Base-by-base conservation (phyloP, 164 flowering plant genomes). In the Macadamia tetraphylla region DNA sequence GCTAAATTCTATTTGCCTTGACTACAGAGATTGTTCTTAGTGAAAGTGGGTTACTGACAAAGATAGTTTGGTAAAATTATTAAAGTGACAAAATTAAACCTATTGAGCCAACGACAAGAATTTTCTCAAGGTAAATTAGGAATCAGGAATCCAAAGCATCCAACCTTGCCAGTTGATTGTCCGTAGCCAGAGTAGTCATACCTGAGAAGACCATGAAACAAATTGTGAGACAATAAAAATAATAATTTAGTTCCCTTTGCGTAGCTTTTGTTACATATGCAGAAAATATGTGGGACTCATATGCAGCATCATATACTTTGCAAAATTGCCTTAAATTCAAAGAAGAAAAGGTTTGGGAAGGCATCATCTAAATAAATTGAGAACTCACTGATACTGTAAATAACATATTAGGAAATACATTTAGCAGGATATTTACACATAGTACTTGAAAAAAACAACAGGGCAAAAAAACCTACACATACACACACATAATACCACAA, bases 161-260 rank as follows among this genome's bases (percentile, higher is more conserved):
- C 11, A 57, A 90, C 96, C 96, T 90, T 90, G 77, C 96, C 96
- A 15, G 88, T 80, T 42, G 96, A 90, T 64, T 82, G 94, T 67
- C 96, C 96, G 78, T 90, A 90, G 40, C 96, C 96, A 75, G 96
- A 88, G 72, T 90, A 90, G 73, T 90, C 96, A 76, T 88, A 90
- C 79, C 96, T 90, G 73, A 49, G 70, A 68, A 69, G 51, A 60
- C 59, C 64, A 65, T 44, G 6, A 14, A 23, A 14, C 60, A 29
- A 29, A 30, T 14, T 42, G 12, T 3, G 15, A 43, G 57, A 67
- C 11, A 11, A 43, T 56, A 57, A 40, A 15, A 46, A 46, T 1
- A 46, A 46, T 8, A 46, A 3, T 46, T 46, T 46, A 46, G 9
- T 46, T 46, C 51, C 51, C 13, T 46, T 46, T 8, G 7, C 7